Percentiles rank a stretch among this genome's conserved stretches.
phyloP scores from a whole-genome alignment of 1,284 basidiomycete species.

The Ustilago shanxiensis region DNA sequence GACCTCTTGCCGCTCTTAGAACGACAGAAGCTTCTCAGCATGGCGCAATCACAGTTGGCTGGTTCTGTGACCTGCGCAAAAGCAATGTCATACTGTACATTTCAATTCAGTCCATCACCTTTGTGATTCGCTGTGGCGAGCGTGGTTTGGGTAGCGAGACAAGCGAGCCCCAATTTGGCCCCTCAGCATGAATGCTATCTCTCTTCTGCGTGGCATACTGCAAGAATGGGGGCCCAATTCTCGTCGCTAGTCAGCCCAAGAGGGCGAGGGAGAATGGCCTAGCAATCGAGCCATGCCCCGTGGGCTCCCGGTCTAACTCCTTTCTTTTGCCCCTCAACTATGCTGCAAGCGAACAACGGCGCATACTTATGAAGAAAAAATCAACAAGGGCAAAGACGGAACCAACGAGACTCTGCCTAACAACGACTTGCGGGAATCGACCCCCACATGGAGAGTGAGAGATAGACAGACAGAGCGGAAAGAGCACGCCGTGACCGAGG shows the following conservation, averaged over 20 bases:
- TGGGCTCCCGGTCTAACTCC: constrained; percentile 7
- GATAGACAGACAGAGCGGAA: background rate
- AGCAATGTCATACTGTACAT: background rate
- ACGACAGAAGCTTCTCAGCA: no score
- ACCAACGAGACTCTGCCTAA: background rate
- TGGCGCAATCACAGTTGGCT: background rate
- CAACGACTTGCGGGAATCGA: constrained; percentile 3
- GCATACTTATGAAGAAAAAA: constrained; percentile 4
- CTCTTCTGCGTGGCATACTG: background rate
- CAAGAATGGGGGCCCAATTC: constrained; percentile 8
- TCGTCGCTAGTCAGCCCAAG: background rate
- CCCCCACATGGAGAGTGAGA: constrained; percentile 8
- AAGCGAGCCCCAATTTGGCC: constrained; percentile 3
- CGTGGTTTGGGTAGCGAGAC: background rate
- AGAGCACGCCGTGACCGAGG: background rate
- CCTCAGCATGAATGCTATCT: constrained; percentile 21
- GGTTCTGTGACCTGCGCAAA: background rate
- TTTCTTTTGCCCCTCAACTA: background rate
- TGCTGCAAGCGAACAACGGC: background rate
- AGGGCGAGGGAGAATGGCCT: background rate
- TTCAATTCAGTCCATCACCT: background rate
- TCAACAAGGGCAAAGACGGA: background rate
- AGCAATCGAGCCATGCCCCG: constrained; percentile 20
- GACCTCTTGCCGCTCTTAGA: background rate
- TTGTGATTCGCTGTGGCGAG: constrained; percentile 4